Base-by-base conservation (phyloP, 768 basidiomycete genomes). In the Kwoniella newhampshirensis region DNA sequence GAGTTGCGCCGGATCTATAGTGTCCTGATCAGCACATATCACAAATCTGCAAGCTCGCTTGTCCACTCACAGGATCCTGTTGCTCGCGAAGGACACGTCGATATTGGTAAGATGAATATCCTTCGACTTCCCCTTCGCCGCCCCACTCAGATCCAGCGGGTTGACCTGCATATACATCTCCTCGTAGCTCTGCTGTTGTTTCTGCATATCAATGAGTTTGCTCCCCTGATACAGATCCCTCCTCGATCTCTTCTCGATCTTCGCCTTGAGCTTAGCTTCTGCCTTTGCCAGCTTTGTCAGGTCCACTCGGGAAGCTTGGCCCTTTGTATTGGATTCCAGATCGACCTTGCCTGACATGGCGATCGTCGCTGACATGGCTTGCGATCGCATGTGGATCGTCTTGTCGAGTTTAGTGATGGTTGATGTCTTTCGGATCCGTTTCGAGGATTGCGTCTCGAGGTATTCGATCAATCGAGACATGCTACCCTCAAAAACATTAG, bases 121-220 rank as follows among this genome's bases (percentile, higher is more conserved):
- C 76, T 98, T 97, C 80, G 87, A 91, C 81, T 97, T 99, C 76
- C 92, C 91, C 78, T 92, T 94, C 4, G 85, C 79, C 0, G 82
- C 79, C 18, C 83, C 83, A 0, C 87, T 85, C 54, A 76, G 50
- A 76, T 93, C 90, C 57, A 99, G 78, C 37, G 96, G 91, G 77
- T 99, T 99, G 79, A 86, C 91, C 82, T 96, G 91, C 89, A 99
- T 89, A 79, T 92, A 99, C 85, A 99, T 87, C 73, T 99, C 96
- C 73, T 98, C 94, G 78, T 97, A 98, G 18, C 87, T 84, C 88
- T 97, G 91, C 86, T 98, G 91, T 79, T 91, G 92, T 76, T 86
- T 85, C 77, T 89, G 86, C 63, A 91, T 86, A 70, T 96, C 91
- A 52, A 99, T 81, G 28, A 99, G 80, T 77, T 96, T 98, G 7